These are phyloP conservation scores for Aurifilum marmelostoma DNA, from an alignment of 2,329 filamentous ascomycete genomes.

Conservation along the genomic window DNA sequence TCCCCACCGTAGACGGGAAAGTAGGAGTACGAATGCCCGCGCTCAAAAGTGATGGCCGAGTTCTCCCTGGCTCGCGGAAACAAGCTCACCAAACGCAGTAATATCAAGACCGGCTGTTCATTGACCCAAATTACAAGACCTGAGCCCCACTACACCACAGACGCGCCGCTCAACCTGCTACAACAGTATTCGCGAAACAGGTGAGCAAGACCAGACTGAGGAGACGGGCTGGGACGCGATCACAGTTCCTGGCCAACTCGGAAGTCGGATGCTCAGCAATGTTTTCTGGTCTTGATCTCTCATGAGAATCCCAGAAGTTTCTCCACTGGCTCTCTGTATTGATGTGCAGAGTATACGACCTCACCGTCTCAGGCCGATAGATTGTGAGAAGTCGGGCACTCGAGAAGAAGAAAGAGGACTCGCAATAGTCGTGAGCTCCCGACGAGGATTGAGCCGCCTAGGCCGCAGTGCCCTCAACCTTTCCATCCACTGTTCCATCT, in stretches of 20 bases:
- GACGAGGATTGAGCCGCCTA: conserved; percentile 1
- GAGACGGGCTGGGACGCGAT: background rate
- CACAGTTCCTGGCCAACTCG: background rate
- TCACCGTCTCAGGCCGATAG: background rate
- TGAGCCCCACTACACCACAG: background rate
- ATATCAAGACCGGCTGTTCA: background rate
- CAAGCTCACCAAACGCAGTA: background rate
- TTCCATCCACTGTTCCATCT: conserved; percentile 49
- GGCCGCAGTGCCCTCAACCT: conserved; percentile 42
- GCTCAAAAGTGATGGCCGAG: background rate
- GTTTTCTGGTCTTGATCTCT: background rate
- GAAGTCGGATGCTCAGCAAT: background rate
- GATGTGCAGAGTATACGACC: background rate
- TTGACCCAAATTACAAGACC: background rate
- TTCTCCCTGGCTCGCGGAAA: background rate
- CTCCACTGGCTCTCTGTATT: background rate
- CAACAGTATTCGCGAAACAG: background rate
- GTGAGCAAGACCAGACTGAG: background rate
- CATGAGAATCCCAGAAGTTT: background rate
- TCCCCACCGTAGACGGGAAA: background rate
- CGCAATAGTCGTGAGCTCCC: background rate
- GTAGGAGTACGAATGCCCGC: background rate
- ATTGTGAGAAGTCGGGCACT: background rate
- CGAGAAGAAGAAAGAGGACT: background rate
- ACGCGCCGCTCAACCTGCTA: background rate